These are phyloP conservation scores for Eucommia ulmoides DNA, from an alignment of 257 asterid genomes.

Conservation along the genomic window DNA sequence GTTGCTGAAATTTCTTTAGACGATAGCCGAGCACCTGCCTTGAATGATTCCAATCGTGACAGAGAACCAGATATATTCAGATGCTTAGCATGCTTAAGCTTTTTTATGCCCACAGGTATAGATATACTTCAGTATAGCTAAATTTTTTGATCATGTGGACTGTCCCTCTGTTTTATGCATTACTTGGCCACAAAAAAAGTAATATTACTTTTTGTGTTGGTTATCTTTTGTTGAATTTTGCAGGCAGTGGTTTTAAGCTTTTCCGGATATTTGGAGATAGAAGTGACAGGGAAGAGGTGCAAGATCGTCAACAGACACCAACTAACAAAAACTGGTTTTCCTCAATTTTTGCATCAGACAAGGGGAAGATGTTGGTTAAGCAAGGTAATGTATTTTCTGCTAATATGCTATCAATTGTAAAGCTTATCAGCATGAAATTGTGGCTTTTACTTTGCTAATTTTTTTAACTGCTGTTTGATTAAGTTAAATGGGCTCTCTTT, in stretches of 20 bases:
- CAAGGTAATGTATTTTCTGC: constrained; percentile 39
- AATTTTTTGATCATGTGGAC: no score
- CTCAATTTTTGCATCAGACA: constrained; percentile 31
- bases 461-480: no score
- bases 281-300: constrained; percentile 17
- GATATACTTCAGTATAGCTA: constrained; percentile 5
- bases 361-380: constrained; percentile 25
- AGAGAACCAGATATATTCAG: constrained; percentile 58
- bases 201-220: no score
- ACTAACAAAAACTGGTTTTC: constrained; percentile 40
- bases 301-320: constrained; percentile 25
- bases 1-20: constrained; percentile 13
- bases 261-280: constrained; percentile 27
- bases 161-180: no score
- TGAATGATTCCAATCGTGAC: constrained; percentile 22
- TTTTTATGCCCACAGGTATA: constrained; percentile 70
- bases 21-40: constrained; percentile 18
- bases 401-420: no score
- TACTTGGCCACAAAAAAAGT: no score
- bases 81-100: constrained; percentile 88
- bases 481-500: no score
- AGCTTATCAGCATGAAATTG: no score
- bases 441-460: no score
- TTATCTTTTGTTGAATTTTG: constrained; percentile 13
- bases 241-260: constrained; percentile 57